Percentiles rank a stretch among this genome's conserved stretches.
Conservation (phyloP, 345 rosid species). For the Eutrema heterophyllum region DNA sequence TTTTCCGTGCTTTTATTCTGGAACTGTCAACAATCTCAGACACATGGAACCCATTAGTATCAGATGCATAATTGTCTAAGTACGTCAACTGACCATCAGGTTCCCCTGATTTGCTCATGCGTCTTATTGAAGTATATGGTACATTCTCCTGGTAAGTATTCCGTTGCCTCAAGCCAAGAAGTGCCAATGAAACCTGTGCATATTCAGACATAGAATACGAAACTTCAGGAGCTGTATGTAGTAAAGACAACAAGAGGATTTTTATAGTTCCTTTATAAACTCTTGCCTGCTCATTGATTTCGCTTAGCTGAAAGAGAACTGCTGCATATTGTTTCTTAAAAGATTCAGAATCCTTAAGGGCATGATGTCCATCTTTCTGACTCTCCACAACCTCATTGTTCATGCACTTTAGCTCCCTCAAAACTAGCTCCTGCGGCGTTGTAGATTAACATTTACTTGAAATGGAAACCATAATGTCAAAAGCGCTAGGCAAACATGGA, state of each 20-base stretch:
- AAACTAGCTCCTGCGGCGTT: slow-evolving; percentile 57
- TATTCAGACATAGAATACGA: not conserved
- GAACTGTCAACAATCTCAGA: slow-evolving; percentile 72
- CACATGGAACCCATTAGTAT: slow-evolving; percentile 49
- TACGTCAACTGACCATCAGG: slow-evolving; percentile 37
- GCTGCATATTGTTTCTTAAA: slow-evolving; percentile 84
- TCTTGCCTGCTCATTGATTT: slow-evolving; percentile 73
- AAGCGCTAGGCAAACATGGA: slow-evolving; percentile 10
- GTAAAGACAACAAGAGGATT: slow-evolving; percentile 14
- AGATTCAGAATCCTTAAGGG: slow-evolving; percentile 57
- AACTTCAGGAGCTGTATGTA: slow-evolving; percentile 12
- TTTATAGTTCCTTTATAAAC: slow-evolving; percentile 1
- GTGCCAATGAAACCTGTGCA: slow-evolving; percentile 70
- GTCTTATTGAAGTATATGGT: slow-evolving; percentile 27
- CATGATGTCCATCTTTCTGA: slow-evolving; percentile 49
- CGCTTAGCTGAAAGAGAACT: slow-evolving; percentile 59
- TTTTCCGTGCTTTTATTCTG: slow-evolving; percentile 53
- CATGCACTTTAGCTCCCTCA: slow-evolving; percentile 66
- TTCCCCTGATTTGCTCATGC: slow-evolving; percentile 34
- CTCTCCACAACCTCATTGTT: slow-evolving; percentile 59
- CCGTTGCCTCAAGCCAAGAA: slow-evolving; percentile 63
- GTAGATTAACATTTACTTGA: slow-evolving; percentile 25
- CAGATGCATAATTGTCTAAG: slow-evolving; percentile 38
- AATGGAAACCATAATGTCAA: slow-evolving; percentile 1
- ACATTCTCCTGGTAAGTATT: slow-evolving; percentile 64